These are phyloP conservation scores for Rhynchospora pubera DNA, from an alignment of 176 grass and related monocot genomes.

Conservation along the genomic window DNA sequence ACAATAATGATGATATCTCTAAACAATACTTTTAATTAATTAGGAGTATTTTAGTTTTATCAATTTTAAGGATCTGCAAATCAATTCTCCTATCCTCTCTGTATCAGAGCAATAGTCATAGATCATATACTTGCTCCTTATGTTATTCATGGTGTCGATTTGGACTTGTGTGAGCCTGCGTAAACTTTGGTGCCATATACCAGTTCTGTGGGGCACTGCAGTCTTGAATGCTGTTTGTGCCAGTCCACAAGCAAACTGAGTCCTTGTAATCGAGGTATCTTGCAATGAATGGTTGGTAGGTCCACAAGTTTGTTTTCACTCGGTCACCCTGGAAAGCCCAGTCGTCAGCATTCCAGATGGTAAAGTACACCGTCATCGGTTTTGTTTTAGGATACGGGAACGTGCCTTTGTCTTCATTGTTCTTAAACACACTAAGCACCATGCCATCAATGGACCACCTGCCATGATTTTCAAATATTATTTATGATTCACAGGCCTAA, in stretches of 20 bases:
- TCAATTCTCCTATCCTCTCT: no score
- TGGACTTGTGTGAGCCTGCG: constrained; percentile 20
- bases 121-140: constrained; percentile 47
- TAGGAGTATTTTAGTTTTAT: no score
- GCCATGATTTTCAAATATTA: not conserved
- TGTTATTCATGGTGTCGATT: constrained; percentile 38
- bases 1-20: no score
- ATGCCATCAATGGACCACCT: constrained; percentile 54
- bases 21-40: no score
- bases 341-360: constrained; percentile 84
- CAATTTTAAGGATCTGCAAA: no score
- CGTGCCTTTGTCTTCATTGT: constrained; percentile 38
- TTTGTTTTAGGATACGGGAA: constrained; percentile 40
- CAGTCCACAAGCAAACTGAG: constrained; percentile 47
- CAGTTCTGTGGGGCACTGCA: constrained; percentile 26
- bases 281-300: constrained; percentile 47
- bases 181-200: constrained; percentile 16
- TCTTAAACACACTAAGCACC: constrained; percentile 52
- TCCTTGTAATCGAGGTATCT: constrained; percentile 42
- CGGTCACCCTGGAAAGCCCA: constrained; percentile 72
- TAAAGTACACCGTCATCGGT: constrained; percentile 60
- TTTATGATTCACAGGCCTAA: no score
- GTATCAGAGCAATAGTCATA: constrained; percentile 64
- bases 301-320: constrained; percentile 67
- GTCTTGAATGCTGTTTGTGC: constrained; percentile 21